phyloP scores from a whole-genome alignment of 2,329 filamentous ascomycete species.

The Capronia americana region DNA sequence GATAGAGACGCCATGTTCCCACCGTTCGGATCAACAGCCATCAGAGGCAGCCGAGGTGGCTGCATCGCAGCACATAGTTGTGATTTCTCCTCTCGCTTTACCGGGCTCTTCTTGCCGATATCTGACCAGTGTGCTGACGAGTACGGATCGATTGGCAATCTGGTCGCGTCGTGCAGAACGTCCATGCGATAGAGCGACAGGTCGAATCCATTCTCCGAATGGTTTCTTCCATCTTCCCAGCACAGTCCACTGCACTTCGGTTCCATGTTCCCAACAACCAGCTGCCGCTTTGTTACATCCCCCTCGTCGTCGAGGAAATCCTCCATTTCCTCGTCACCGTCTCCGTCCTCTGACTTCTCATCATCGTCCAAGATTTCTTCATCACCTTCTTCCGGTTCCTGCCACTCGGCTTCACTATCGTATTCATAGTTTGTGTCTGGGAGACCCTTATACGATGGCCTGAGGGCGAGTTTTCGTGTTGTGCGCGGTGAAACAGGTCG shows the following conservation, averaged over 20 bases:
- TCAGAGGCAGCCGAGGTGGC: constrained; percentile 40
- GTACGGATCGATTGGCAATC: constrained; percentile 77
- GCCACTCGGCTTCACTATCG: constrained; percentile 70
- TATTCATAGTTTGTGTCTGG: constrained; percentile 68
- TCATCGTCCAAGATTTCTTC: constrained; percentile 72
- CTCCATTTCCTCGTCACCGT: constrained; percentile 83
- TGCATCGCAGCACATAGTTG: constrained; percentile 42
- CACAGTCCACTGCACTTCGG: constrained; percentile 81
- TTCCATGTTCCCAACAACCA: constrained; percentile 71
- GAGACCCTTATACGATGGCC: constrained; percentile 59
- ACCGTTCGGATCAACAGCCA: constrained; percentile 34
- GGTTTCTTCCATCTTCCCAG: constrained; percentile 68
- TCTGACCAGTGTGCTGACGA: constrained; percentile 77
- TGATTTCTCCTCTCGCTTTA: constrained; percentile 38
- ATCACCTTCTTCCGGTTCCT: constrained; percentile 73
- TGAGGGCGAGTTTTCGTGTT: constrained; percentile 58
- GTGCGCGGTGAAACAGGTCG: constrained; percentile 51
- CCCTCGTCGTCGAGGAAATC: constrained; percentile 90
- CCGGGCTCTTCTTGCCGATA: constrained; percentile 27
- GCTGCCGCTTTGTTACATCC: constrained; percentile 66
- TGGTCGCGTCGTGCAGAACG: constrained; percentile 44
- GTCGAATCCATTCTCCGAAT: constrained; percentile 56
- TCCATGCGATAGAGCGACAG: constrained; percentile 73
- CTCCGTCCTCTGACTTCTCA: constrained; percentile 65
- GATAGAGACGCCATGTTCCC: constrained; percentile 11